Evolutionary conservation across 2,329 filamentous ascomycete genomes (phyloP), one percentile per base, ranked within the genome.

Genomic region (Cytospora chrysosperma): DNA sequence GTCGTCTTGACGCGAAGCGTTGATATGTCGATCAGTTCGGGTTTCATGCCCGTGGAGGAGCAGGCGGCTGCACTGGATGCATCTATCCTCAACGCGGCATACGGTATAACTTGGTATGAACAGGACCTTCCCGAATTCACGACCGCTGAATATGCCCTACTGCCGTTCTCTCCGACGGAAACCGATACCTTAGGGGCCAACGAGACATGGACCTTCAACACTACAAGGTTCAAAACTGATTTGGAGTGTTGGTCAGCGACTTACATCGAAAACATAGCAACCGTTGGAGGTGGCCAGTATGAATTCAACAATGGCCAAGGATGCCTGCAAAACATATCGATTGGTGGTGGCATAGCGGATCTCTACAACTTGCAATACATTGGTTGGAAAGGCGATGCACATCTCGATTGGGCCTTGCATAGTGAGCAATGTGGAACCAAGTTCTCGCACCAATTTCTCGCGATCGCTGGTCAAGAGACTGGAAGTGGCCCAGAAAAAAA

Each of bases 61-160:
- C 76, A 77, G 4, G 57, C 64, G 0, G 7, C 56, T 0, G 8
- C 66, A 0, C 30, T 83, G 0, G 74, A 75, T 1, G 68, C 73
- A 0, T 68, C 74, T 0, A 75, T 83, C 13, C 67, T 81, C 0
- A 79, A 83, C 10, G 77, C 74, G 0, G 78, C 77, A 0, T 84
- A 83, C 59, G 78, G 76, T 0, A 76, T 82, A 0, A 73, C 74
- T 0, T 81, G 79, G 77, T 71, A 85, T 0, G 75, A 76, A 0
- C 81, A 85, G 19, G 70, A 70, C 0, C 68, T 78, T 0, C 81
- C 82, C 0, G 37, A 71, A 0, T 86, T 79, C 59, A 84, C 79
- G 34, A 77, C 78, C 0, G 30, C 71, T 0, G 70, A 81, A 0
- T 82, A 77, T 27, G 76, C 77, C 0, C 59, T 83, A 0, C 71